Evolutionary conservation across 371 early-diverging fungal species (phyloP).

Genomic region (Haplosporangium sp.): DNA sequence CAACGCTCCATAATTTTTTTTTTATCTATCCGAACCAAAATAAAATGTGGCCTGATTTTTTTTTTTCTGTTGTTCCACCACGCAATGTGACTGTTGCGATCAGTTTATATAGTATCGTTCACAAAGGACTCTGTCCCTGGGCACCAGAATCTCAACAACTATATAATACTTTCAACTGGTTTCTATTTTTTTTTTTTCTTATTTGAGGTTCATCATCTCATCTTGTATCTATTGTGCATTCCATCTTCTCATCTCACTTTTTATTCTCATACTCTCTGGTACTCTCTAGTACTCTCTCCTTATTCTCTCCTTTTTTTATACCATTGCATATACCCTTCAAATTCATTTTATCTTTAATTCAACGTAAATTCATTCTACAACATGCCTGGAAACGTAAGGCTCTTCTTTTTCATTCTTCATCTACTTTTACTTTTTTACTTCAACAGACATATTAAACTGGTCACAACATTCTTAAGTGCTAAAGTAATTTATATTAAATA

Average conservation of each 20-base stretch:
- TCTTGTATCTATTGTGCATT: too few relatives aligned
- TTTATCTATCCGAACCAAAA: background rate
- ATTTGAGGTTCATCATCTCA: too few relatives aligned
- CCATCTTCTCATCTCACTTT: too few relatives aligned
- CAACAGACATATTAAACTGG: background rate
- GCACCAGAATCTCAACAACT: too few relatives aligned
- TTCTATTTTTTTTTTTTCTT: too few relatives aligned
- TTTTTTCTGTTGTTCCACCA: background rate
- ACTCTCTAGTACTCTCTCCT: background rate
- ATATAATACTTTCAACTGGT: background rate
- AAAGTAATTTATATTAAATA: background rate
- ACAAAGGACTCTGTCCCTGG: too few relatives aligned
- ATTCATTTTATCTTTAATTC: background rate
- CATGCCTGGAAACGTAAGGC: constrained; percentile 53
- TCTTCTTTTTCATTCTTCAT: background rate
- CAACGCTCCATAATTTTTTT: too few relatives aligned
- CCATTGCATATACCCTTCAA: background rate
- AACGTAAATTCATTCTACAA: background rate
- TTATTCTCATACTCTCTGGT: background rate
- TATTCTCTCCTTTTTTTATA: background rate
- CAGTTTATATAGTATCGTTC: too few relatives aligned
- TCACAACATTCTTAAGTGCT: background rate
- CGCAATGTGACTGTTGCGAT: background rate
- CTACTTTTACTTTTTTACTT: too few relatives aligned
- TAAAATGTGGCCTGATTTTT: constrained; percentile 50